Evolutionary conservation across 257 asterid species (phyloP).

Genomic region (Solanum pimpinellifolium): DNA sequence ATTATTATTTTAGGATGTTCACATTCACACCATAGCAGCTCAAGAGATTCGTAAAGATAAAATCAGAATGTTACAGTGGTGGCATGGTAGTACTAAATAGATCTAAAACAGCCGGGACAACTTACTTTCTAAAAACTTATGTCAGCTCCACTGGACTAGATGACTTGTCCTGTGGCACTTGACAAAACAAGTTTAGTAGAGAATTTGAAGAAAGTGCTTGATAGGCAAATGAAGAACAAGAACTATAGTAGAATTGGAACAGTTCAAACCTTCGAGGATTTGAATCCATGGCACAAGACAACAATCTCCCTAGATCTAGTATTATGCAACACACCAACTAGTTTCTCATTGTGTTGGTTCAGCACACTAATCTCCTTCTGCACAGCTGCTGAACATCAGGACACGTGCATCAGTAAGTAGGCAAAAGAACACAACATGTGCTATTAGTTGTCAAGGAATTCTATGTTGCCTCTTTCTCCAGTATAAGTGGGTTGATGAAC

Average conservation of each 20-base stretch:
- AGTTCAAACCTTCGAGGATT: slow-evolving; percentile 22
- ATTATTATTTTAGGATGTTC: too few relatives aligned
- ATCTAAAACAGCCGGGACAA: too few relatives aligned
- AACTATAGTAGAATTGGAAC: background rate
- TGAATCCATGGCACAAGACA: slow-evolving; percentile 37
- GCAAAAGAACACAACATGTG: background rate
- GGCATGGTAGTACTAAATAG: too few relatives aligned
- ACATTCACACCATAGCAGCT: too few relatives aligned
- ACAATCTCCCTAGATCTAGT: slow-evolving; percentile 34
- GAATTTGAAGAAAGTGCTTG: too few relatives aligned
- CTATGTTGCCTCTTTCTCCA: background rate
- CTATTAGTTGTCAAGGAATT: background rate
- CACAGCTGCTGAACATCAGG: slow-evolving; percentile 5
- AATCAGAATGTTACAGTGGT: too few relatives aligned
- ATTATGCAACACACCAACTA: slow-evolving; percentile 33
- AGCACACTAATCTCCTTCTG: slow-evolving; percentile 8
- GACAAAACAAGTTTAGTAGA: too few relatives aligned
- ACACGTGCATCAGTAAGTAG: background rate
- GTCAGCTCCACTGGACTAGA: too few relatives aligned
- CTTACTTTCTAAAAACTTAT: too few relatives aligned
- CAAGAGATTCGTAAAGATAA: too few relatives aligned
- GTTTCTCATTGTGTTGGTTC: slow-evolving; percentile 23
- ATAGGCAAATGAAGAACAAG: background rate
- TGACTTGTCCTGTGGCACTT: too few relatives aligned
- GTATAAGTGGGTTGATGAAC: background rate